Evolutionary conservation across 805 yeast genomes (phyloP).

Genomic region (Starmerella asiatica): DNA sequence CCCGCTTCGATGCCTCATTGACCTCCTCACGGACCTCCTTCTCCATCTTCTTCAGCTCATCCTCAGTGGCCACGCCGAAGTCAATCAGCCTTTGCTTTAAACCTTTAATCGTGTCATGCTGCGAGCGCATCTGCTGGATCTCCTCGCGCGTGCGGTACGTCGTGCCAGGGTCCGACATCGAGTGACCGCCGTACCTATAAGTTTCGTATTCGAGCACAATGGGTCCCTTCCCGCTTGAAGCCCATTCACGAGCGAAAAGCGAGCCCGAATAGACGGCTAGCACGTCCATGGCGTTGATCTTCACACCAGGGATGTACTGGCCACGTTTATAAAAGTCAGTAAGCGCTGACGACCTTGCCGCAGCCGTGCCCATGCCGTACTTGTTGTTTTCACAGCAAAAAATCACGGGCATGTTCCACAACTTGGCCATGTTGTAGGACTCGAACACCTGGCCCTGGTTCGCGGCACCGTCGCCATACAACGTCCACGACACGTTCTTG

Average conservation of each 20-base stretch:
- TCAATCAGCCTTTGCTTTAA: constrained; percentile 77
- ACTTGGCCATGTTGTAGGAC: constrained; percentile 96
- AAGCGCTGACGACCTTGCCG: constrained; percentile 90
- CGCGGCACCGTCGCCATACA: constrained; percentile 99
- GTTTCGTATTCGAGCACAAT: constrained; percentile 93
- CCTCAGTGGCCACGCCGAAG: constrained; percentile 77
- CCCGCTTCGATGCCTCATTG: constrained; percentile 85
- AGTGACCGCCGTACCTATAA: constrained; percentile 99
- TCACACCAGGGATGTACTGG: constrained; percentile 97
- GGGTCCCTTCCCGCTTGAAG: constrained; percentile 87
- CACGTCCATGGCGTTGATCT: constrained; percentile 97
- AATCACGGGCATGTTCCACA: constrained; percentile 90
- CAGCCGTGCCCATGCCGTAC: constrained; percentile 99
- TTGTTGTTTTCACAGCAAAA: constrained; percentile 98
- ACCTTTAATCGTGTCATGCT: constrained; percentile 95
- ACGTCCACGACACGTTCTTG: constrained; percentile 56
- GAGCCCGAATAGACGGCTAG: constrained; percentile 92
- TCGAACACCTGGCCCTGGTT: constrained; percentile 99
- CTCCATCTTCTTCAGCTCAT: constrained; percentile 85
- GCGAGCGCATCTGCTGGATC: constrained; percentile 97
- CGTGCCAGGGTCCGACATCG: constrained; percentile 99
- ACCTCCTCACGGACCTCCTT: constrained; percentile 93
- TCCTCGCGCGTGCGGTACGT: constrained; percentile 99
- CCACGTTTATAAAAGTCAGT: constrained; percentile 98
- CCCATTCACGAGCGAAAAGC: constrained; percentile 94